Evolutionary conservation across 495 filamentous ascomycete species (phyloP), one percentile per base, ranked within the genome.

Genomic region (Aspergillus conjunctus): DNA sequence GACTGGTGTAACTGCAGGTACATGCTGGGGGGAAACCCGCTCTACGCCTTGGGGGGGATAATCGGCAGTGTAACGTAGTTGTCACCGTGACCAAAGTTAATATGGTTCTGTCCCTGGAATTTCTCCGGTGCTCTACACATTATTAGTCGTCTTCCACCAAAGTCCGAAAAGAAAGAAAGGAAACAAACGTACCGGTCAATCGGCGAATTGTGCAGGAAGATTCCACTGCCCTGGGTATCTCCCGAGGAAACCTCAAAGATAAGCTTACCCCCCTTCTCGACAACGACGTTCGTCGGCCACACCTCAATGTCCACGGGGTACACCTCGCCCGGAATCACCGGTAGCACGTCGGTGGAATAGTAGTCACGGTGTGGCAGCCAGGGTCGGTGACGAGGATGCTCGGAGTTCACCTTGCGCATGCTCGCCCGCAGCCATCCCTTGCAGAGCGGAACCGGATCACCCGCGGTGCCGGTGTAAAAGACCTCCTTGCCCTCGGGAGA

Each of bases 201-300:
- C 12, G 72, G 66, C 30, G 78, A 73, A 62, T 82, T 77, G 64
- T 87, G 86, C 61, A 68, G 65, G 65, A 87, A 88, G 30, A 85
- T 76, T 0, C 85, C 84, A 44, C 69, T 73, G 1, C 85, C 86
- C 57, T 87, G 83, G 6, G 86, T 88, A 73, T 89, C 86, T 1
- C 82, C 83, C 59, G 73, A 77, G 1, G 75, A 58, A 4, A 88
- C 76, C 65, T 89, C 85, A n/a, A 89, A 71, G 14, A 85, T 73
- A 32, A 88, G 62, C 61, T 72, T 77, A 0, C 75, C 70, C 1
- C 68, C 70, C 45, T 75, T 71, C 48, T 78, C 79, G 14, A 87
- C 79, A 6, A 90, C 77, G 0, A 87, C 83, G 67, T 87, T 87
- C 0, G 85, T 89, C 15, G 87, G 87, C 87, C 86, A 89, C 4